Base-by-base conservation (phyloP, 441 rosid species). In the Gossypium davidsonii region DNA sequence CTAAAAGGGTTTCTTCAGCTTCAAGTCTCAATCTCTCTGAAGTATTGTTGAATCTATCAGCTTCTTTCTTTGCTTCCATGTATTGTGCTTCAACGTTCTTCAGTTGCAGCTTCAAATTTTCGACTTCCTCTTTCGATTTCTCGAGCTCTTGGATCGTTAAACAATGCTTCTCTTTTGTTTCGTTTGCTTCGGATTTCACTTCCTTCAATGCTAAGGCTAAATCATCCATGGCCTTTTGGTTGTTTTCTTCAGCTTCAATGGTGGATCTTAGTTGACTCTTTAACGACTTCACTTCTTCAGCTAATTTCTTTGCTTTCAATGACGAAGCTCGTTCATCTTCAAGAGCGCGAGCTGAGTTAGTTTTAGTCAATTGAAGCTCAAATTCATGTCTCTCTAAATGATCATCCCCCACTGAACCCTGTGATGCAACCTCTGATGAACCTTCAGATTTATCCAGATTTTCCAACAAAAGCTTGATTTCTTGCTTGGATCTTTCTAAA, bases 141-240 rank as follows among this genome's bases (percentile, higher is more conserved):
- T 86, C 86, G 4, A 90, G 82, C 74, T 90, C 90, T n/a, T 78
- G 76, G 48, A 82, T 78, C 0, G 82, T 75, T 18, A 20, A 21
- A 44, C 48, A 12, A 20, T 87, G 90, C 68, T 87, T 89, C 81
- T 88, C 84, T 57, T 86, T 94, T 1, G 81, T 71, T 68, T 84
- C 82, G 56, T 73, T 77, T 10, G 81, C 79, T 56, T 92, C 92
- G 0, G 88, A 80, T 7, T 85, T 92, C 0, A 94, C 98, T 81
- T 94, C 98, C 74, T 82, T 85, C 58, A 94, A 79, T 1, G 89
- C 98, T 6, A 87, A 48, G 1, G 91, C 98, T 53, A 94, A 76
- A 80, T 84, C 97, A 70, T 94, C 98, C 94, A 92, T 81, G 5
- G 96, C 98, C 79, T 85, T 89, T 85, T 85, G 87, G 87, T 85